Conservation (phyloP, 495 filamentous ascomycete genomes). For the Lasiosphaeriaceae sp. region DNA sequence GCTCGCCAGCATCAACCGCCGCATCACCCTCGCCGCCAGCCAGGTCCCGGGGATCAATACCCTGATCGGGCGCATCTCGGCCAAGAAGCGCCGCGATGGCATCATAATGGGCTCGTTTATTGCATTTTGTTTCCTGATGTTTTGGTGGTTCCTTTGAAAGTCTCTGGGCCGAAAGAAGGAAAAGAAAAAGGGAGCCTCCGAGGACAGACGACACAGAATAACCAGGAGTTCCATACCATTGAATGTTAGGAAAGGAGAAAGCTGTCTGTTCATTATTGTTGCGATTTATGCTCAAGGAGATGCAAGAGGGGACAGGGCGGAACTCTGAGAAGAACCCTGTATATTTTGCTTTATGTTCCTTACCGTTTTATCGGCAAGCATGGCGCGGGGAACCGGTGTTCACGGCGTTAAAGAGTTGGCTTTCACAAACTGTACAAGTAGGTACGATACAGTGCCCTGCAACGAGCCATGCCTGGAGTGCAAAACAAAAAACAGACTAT, state of each 20-base stretch:
- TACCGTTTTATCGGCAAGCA: not conserved
- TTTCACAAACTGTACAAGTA: not conserved
- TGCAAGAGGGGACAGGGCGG: not conserved
- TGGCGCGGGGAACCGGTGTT: constrained; percentile 7
- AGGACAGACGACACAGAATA: no score
- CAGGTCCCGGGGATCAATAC: constrained; percentile 91
- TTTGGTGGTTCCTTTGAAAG: constrained; percentile 80
- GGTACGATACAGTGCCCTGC: no score
- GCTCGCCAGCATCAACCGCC: constrained; percentile 76
- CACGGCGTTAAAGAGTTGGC: not conserved
- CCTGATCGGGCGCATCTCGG: constrained; percentile 88
- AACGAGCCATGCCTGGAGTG: no score
- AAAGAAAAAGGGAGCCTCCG: no score
- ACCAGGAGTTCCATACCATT: no score
- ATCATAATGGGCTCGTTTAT: constrained; percentile 89
- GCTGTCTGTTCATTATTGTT: not conserved
- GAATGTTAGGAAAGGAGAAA: no score
- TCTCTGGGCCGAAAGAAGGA: not conserved
- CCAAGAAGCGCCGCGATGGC: constrained; percentile 91
- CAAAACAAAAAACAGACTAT: not conserved
- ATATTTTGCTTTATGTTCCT: not conserved
- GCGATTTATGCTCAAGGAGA: not conserved
- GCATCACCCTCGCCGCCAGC: constrained; percentile 83
- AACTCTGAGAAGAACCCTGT: not conserved
- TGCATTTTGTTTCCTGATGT: constrained; percentile 81